Conservation (phyloP, 1,139 yeast genomes). For the Eremothecium gossypii region DNA sequence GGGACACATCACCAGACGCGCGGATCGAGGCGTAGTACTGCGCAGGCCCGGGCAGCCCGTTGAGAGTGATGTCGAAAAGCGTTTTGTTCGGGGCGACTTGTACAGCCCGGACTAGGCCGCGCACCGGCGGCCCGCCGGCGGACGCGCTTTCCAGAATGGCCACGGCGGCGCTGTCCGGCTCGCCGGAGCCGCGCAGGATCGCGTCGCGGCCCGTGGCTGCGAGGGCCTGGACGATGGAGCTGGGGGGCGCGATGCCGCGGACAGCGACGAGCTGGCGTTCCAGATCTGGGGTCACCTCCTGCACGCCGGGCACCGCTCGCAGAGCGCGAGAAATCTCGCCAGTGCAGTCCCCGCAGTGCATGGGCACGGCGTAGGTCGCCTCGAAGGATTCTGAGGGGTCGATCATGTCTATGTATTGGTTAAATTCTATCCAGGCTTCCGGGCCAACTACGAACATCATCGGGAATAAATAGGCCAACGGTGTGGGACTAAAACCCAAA, state of each 20-base stretch:
- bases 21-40: conserved; percentile 62
- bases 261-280: conserved; percentile 19
- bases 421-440: too few species aligned
- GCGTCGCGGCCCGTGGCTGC: conserved; percentile 62
- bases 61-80: conserved; percentile 69
- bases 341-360: conserved; percentile 20
- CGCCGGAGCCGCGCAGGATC: conserved; percentile 84
- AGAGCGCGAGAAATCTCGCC: conserved; percentile 17
- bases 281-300: conserved; percentile 16
- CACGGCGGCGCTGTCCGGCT: conserved; percentile 83
- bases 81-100: conserved; percentile 43
- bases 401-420: too few species aligned
- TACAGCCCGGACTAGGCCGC: conserved; percentile 85
- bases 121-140: conserved; percentile 44
- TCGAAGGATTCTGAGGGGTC: conserved; percentile 16
- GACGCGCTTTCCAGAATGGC: conserved; percentile 74
- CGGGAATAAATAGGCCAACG: not conserved
- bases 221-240: conserved; percentile 19
- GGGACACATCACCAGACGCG: conserved; percentile 62
- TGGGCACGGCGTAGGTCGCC: conserved; percentile 27
- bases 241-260: conserved; percentile 23
- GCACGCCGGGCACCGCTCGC: conserved; percentile 13
- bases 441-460: too few species aligned
- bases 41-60: conserved; percentile 54
- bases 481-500: conserved; percentile 24